phyloP scores from a whole-genome alignment of 2,329 filamentous ascomycete species.

The Monosporascus ibericus region DNA sequence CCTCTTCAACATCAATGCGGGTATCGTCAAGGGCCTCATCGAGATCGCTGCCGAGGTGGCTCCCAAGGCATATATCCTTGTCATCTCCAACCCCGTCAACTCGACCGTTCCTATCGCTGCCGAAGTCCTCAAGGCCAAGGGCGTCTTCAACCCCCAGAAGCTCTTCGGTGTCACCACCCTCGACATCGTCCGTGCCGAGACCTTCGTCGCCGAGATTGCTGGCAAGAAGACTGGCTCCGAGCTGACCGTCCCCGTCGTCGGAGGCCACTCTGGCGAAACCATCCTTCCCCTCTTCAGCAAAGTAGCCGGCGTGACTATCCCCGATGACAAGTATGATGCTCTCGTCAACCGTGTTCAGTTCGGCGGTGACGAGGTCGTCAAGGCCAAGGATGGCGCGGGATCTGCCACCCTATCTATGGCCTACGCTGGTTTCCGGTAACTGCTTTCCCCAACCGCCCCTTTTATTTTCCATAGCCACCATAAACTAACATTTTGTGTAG shows the following conservation, averaged over 20 bases:
- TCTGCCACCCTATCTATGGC: conserved; percentile 93
- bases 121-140: conserved; percentile 89
- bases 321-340: conserved; percentile 82
- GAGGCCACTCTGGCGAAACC: conserved; percentile 95
- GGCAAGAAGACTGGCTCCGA: conserved; percentile 79
- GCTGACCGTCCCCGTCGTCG: conserved; percentile 84
- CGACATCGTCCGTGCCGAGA: conserved; percentile 96
- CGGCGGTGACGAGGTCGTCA: conserved; percentile 93
- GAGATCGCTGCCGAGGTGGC: conserved; percentile 80
- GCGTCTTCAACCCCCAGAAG: conserved; percentile 89
- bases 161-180: conserved; percentile 98
- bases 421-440: conserved; percentile 85
- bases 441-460: conserved; percentile 1
- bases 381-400: conserved; percentile 87
- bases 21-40: conserved; percentile 91
- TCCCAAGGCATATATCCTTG: conserved; percentile 89
- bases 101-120: conserved; percentile 96
- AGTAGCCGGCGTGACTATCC: conserved; percentile 73
- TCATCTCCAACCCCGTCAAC: conserved; percentile 99
- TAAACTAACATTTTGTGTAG: conserved; percentile 35
- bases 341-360: conserved; percentile 96
- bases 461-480: neutral
- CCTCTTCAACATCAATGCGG: conserved; percentile 99
- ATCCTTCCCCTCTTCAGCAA: conserved; percentile 98
- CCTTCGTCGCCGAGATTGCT: conserved; percentile 81